phyloP scores from a whole-genome alignment of 1,139 yeast species.

The Blastobotrys proliferans region DNA sequence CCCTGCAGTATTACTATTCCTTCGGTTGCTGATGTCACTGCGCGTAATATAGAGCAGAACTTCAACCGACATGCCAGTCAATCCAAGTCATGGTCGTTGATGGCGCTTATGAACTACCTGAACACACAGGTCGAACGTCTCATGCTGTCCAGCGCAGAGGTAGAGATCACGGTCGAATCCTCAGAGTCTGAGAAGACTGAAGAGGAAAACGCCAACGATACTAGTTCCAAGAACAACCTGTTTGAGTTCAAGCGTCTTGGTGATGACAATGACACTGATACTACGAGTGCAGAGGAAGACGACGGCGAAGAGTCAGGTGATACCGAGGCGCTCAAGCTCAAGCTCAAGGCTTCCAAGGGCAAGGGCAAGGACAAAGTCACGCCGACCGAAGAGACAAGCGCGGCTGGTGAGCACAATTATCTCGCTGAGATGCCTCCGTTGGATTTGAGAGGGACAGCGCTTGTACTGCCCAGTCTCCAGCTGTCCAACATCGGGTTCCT shows the following conservation, averaged over 20 bases:
- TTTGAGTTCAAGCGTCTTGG: not conserved
- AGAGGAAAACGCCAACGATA: slow-evolving; percentile 16
- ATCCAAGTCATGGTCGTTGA: slow-evolving; percentile 28
- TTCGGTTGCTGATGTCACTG: slow-evolving; percentile 21
- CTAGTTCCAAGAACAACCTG: not conserved
- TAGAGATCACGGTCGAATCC: slow-evolving; percentile 3
- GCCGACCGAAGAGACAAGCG: slow-evolving; percentile 4
- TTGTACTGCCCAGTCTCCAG: slow-evolving; percentile 31
- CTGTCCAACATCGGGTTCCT: slow-evolving; percentile 35
- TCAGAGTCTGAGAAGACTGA: slow-evolving; percentile 13
- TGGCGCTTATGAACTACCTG: slow-evolving; percentile 32
- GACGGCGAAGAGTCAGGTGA: not conserved
- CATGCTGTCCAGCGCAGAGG: slow-evolving; percentile 19
- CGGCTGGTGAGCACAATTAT: slow-evolving; percentile 8
- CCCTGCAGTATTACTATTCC: slow-evolving; percentile 23
- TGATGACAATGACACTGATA: not conserved
- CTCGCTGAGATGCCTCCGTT: slow-evolving; percentile 18
- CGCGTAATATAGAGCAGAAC: slow-evolving; percentile 28
- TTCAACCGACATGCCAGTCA: slow-evolving; percentile 29
- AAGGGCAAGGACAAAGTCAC: not conserved
- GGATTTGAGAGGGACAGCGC: slow-evolving; percentile 34
- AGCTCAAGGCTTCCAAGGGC: too few species aligned
- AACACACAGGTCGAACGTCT: slow-evolving; percentile 25
- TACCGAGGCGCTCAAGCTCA: too few species aligned
- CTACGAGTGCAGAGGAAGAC: not conserved